phyloP scores from a whole-genome alignment of 2,329 filamentous ascomycete species.

The Hymenoscyphus albidus region DNA sequence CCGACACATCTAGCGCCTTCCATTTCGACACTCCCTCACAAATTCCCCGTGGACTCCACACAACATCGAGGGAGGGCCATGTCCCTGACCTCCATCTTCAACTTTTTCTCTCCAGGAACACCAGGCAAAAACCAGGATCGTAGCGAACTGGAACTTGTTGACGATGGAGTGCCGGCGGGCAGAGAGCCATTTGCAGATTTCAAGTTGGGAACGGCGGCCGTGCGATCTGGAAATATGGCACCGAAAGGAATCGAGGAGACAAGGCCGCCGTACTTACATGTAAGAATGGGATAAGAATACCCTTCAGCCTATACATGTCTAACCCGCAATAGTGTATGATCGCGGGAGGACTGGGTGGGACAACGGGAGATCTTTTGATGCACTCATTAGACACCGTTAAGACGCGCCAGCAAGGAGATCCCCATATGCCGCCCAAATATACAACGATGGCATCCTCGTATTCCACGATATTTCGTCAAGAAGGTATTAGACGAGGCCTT shows the following conservation, averaged over 20 bases:
- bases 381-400: constrained; percentile 98
- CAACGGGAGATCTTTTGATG: constrained; percentile 95
- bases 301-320: constrained; percentile 14
- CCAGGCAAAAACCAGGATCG: constrained; percentile 23
- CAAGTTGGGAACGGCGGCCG: constrained; percentile 26
- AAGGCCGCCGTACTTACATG: constrained; percentile 59
- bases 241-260: constrained; percentile 42
- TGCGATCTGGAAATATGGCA: constrained; percentile 31
- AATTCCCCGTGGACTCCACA: constrained; percentile 20
- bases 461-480: constrained; percentile 86
- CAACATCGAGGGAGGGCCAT: constrained; percentile 43
- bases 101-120: constrained; percentile 45
- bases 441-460: constrained; percentile 87
- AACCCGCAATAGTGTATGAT: constrained; percentile 71
- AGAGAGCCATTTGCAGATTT: constrained; percentile 33
- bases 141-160: constrained; percentile 33
- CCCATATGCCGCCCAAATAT: constrained; percentile 89
- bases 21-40: constrained; percentile 8
- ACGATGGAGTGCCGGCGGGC: constrained; percentile 37
- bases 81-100: constrained; percentile 54
- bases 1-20: not conserved
- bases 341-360: constrained; percentile 87
- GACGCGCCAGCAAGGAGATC: constrained; percentile 94
- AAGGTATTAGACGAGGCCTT: constrained; percentile 78
- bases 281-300: constrained; percentile 39